Base-by-base conservation (phyloP, 2,329 filamentous ascomycete species). In the Periconia sp. region DNA sequence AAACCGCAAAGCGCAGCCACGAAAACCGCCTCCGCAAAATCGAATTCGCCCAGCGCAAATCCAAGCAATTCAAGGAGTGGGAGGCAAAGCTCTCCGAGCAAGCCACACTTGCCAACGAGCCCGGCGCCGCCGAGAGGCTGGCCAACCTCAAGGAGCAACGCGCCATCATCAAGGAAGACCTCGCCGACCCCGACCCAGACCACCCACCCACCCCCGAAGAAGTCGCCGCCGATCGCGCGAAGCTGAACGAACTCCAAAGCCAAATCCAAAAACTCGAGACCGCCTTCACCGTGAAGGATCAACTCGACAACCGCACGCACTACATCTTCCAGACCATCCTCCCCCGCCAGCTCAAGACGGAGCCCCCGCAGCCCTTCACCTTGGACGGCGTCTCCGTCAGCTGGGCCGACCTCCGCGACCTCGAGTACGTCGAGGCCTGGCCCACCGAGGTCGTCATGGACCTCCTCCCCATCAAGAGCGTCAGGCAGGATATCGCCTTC, bases 361-460 rank as follows among this genome's bases (percentile, higher is more conserved):
- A 53, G 2, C 55, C 53, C 13, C 60, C 62, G 27, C 57, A 47
- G 14, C 63, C 64, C 13, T 72, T 67, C 47, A 59, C 61, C 11
- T 58, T 68, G 6, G 52, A 66, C 30, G 33, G 33, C 15, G 59
- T 74, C 2, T 54, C 49, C 14, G 60, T 75, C 20, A 54, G 60
- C 20, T 75, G 73, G 73, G 63, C 65, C 6, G 66, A 75, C 43
- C 49, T 72, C 13, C 52, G 60, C 19, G 71, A 75, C 49, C 68
- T 65, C 13, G 53, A 70, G 18, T 69, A 67, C 53, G 65, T 65
- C 0, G 49, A 52, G 1, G 41, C 58, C 7, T 67, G 65, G 65
- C 63, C 65, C 15, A 59, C 56, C 1, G 41, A 46, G 8, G 65
- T 70, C 11, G 53, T 55, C 14, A 65, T 68, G 55, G 65, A 68